A percentile compares a stretch with the other conserved stretches of the same genome.
Evolutionary conservation across 139 green algal species (phyloP).

Genomic region (Nannochloris sp.): DNA sequence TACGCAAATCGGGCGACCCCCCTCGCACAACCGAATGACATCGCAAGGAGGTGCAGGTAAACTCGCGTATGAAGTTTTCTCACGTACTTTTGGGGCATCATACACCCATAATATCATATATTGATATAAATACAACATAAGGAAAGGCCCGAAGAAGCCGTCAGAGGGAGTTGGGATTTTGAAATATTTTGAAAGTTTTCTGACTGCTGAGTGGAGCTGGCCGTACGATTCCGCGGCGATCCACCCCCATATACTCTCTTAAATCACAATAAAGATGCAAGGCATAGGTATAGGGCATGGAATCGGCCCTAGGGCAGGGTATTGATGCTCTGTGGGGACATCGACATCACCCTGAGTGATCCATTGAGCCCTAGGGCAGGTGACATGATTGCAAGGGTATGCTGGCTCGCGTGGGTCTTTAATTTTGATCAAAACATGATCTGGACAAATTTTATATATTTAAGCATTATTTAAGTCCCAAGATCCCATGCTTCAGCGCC

Average conservation of each 20-base stretch:
- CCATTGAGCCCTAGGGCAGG: too few relatives aligned
- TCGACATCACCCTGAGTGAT: constrained; percentile 2
- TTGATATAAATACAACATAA: background rate
- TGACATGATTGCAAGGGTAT: too few relatives aligned
- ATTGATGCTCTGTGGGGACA: constrained; percentile 1
- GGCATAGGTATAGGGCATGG: constrained; percentile 1
- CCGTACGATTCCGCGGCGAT: background rate
- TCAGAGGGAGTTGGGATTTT: constrained; percentile 2
- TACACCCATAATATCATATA: background rate
- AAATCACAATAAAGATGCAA: background rate
- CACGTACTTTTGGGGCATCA: background rate
- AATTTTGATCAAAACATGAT: too few relatives aligned
- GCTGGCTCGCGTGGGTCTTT: too few relatives aligned
- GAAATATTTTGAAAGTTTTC: constrained; percentile 3
- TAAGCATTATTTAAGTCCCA: too few relatives aligned
- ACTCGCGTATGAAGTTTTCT: background rate
- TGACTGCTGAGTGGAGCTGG: background rate
- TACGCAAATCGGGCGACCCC: background rate
- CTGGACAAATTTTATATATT: too few relatives aligned
- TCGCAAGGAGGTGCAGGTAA: background rate
- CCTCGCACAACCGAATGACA: background rate
- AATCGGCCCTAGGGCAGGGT: constrained; percentile 1
- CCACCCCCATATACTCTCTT: background rate
- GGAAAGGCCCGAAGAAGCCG: background rate
- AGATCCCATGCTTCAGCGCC: too few relatives aligned